phyloP scores from a whole-genome alignment of 78 protist genomes.

The Dictyostelium brefeldianum region DNA sequence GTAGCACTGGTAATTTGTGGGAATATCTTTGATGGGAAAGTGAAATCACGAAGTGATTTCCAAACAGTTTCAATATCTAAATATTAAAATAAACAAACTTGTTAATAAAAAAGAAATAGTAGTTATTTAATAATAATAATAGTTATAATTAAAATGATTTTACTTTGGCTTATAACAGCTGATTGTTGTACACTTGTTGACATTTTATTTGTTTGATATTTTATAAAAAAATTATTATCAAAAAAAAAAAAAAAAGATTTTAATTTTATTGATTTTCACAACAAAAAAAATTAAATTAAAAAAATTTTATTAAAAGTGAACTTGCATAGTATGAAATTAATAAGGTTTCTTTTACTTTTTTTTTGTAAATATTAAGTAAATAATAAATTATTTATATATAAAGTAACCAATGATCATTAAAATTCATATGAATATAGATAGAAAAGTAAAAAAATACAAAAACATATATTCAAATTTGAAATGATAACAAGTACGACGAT shows the following conservation, averaged over 20 bases:
- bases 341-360: too few relatives aligned
- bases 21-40: constrained; percentile 27
- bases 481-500: too few relatives aligned
- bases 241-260: background rate
- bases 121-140: too few relatives aligned
- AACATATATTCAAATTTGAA: too few relatives aligned
- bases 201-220: background rate
- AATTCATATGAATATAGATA: too few relatives aligned
- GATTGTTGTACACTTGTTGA: constrained; percentile 19
- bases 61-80: background rate
- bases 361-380: too few relatives aligned
- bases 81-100: background rate
- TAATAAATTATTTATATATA: too few relatives aligned
- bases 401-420: too few relatives aligned
- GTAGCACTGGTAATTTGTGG: constrained; percentile 6
- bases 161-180: background rate
- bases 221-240: background rate
- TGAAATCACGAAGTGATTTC: constrained; percentile 12
- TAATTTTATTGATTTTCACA: background rate
- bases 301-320: too few relatives aligned
- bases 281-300: background rate
- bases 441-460: too few relatives aligned
- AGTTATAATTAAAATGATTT: too few relatives aligned
- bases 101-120: background rate
- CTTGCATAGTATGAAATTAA: too few relatives aligned